A percentile compares a stretch with the other conserved stretches of the same genome.
phyloP scores from a whole-genome alignment of 2,329 filamentous ascomycete genomes.

The Teratosphaeriaceae sp. region DNA sequence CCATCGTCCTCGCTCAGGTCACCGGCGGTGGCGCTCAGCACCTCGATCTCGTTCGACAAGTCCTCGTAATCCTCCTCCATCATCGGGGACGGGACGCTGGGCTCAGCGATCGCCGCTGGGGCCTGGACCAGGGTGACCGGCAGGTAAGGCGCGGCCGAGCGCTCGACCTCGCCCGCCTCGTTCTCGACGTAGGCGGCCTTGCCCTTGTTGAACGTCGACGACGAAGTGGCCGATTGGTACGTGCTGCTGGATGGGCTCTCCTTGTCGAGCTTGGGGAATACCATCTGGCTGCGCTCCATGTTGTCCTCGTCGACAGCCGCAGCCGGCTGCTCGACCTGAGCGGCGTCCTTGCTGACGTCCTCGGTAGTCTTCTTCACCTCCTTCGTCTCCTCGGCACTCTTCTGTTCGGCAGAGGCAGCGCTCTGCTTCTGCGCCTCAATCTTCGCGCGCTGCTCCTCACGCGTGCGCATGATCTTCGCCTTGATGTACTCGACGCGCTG shows the following conservation, averaged over 20 bases:
- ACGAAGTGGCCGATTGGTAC: conserved; percentile 51
- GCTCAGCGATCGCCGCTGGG: conserved; percentile 8
- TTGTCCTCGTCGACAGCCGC: conserved; percentile 17
- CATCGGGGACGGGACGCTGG: conserved; percentile 20
- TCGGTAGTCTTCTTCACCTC: conserved; percentile 26
- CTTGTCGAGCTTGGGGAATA: conserved; percentile 94
- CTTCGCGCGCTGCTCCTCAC: conserved; percentile 21
- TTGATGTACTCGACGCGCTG: conserved; percentile 27
- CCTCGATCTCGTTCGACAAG: conserved; percentile 45
- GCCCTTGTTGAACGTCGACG: conserved; percentile 28
- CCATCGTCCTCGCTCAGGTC: conserved; percentile 58
- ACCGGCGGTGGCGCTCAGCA: conserved; percentile 49
- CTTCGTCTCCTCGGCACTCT: conserved; percentile 19
- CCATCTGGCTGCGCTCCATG: conserved; percentile 62
- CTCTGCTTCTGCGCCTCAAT: conserved; percentile 15
- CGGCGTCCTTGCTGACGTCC: conserved; percentile 23
- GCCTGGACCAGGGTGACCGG: conserved; percentile 1
- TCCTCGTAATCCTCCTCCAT: conserved; percentile 41
- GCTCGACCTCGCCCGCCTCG: conserved; percentile 49
- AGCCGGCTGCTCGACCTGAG: conserved; percentile 20
- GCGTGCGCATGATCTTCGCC: conserved; percentile 26
- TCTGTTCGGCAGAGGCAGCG: conserved; percentile 21
- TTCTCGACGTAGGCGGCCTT: conserved; percentile 53
- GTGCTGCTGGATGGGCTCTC: conserved; percentile 79
- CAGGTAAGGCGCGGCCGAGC: conserved; percentile 24